These are phyloP conservation scores for Pythium coloratum DNA, from an alignment of 352 stramenopile species.

Conservation along the genomic window DNA sequence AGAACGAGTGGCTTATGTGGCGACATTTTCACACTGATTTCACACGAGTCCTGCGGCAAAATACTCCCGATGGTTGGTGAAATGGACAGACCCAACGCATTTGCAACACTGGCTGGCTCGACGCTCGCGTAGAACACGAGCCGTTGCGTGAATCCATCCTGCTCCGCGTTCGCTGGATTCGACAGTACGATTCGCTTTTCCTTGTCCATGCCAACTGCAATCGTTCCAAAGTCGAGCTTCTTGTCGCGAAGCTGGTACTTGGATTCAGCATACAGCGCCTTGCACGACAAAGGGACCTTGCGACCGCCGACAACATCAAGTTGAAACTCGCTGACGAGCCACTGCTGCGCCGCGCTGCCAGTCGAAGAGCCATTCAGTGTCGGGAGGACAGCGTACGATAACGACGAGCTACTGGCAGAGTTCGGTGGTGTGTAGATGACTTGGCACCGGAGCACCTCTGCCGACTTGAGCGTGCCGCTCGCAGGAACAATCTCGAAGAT, in stretches of 20 bases:
- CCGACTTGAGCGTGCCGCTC: constrained; percentile 39
- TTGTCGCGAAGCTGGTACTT: constrained; percentile 68
- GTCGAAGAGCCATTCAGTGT: background rate
- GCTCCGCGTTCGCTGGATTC: constrained; percentile 31
- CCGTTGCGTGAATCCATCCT: constrained; percentile 21
- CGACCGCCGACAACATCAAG: constrained; percentile 59
- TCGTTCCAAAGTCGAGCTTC: constrained; percentile 78
- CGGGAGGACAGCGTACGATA: constrained; percentile 12
- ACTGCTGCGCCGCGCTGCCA: constrained; percentile 7
- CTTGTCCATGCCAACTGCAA: constrained; percentile 74
- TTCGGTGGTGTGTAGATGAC: constrained; percentile 55
- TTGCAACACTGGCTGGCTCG: constrained; percentile 41
- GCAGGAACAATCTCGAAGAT: constrained; percentile 58
- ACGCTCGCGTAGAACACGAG: constrained; percentile 62
- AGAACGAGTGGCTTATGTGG: constrained; percentile 53
- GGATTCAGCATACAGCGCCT: constrained; percentile 49
- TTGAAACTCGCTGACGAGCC: constrained; percentile 49
- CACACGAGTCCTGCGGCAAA: constrained; percentile 46
- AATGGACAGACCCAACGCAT: constrained; percentile 46
- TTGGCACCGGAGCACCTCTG: constrained; percentile 41
- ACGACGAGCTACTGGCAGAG: constrained; percentile 5
- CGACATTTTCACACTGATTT: constrained; percentile 54
- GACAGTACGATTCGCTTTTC: constrained; percentile 52
- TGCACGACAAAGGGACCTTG: constrained; percentile 42
- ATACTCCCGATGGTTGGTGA: constrained; percentile 43